A percentile compares a stretch with the other conserved stretches of the same genome.
Evolutionary conservation across 257 asterid genomes (phyloP).

Genomic region (Fraxinus americana): DNA sequence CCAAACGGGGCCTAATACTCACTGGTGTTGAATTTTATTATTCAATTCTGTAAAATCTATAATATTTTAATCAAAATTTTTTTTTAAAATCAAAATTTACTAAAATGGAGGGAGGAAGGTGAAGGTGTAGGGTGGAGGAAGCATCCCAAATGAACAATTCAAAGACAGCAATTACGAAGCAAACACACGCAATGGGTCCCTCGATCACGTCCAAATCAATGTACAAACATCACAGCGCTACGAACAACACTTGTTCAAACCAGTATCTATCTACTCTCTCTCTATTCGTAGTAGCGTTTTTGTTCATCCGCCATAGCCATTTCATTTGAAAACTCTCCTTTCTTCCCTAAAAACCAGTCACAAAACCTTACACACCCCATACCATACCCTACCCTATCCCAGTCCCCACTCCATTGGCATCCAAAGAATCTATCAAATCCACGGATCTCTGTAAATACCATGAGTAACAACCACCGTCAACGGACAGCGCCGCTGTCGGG

Average conservation of each 20-base stretch:
- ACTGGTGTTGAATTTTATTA: too few relatives aligned
- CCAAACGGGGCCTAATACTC: too few relatives aligned
- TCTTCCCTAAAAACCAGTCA: conserved; percentile 1
- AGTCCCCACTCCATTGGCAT: background rate
- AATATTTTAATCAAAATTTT: too few relatives aligned
- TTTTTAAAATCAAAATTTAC: too few relatives aligned
- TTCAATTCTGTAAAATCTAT: too few relatives aligned
- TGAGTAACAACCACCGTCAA: conserved; percentile 53
- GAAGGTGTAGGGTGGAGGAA: too few relatives aligned
- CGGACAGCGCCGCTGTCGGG: conserved; percentile 35
- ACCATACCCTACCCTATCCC: background rate
- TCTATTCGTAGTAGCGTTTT: conserved; percentile 11
- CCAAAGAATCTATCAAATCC: conserved; percentile 26
- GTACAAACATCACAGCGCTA: background rate
- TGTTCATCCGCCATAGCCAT: conserved; percentile 46
- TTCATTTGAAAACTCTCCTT: conserved; percentile 23
- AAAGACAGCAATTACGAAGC: background rate
- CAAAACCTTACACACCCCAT: background rate
- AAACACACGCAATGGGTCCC: background rate
- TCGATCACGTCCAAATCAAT: background rate
- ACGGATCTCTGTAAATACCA: conserved; percentile 50
- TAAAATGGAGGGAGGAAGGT: too few relatives aligned
- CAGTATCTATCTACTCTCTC: background rate
- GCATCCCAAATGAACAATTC: background rate
- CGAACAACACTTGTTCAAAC: background rate